Conservation (phyloP, 306 rosid genomes). For the Malus fusca region DNA sequence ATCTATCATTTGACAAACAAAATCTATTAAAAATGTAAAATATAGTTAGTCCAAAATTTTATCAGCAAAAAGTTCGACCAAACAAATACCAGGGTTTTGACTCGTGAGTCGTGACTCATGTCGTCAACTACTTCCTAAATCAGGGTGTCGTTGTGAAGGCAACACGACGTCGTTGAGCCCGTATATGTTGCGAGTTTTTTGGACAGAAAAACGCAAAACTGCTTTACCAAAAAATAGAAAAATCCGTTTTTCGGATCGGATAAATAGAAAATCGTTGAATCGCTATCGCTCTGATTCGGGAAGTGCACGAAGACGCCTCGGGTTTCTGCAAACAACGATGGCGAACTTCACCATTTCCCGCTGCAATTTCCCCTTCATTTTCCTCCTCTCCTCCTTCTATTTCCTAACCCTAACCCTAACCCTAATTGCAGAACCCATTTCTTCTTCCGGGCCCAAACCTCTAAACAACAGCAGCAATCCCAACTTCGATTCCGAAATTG, state of each 20-base stretch:
- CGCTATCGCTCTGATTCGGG: constrained; percentile 5
- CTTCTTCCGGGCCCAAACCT: constrained; percentile 17
- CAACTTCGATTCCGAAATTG: constrained; percentile 38
- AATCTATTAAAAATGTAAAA: too few relatives aligned
- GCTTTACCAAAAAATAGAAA: not conserved
- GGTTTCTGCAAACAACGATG: constrained; percentile 24
- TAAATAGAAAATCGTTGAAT: not conserved
- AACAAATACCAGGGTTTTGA: not conserved
- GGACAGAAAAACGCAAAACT: not conserved
- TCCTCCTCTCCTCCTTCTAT: constrained; percentile 13
- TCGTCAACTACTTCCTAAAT: not conserved
- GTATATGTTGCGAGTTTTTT: not conserved
- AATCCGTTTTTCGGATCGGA: not conserved
- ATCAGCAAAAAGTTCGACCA: not conserved
- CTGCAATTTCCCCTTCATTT: constrained; percentile 7
- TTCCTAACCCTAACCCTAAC: constrained; percentile 22
- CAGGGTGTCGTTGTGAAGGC: not conserved
- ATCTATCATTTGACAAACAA: too few relatives aligned
- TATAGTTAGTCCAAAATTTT: too few relatives aligned
- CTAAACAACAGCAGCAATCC: not conserved
- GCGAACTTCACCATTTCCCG: constrained; percentile 13
- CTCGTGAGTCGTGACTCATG: not conserved
- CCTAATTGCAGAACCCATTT: constrained; percentile 23
- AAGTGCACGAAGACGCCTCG: not conserved
- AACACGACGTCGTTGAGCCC: not conserved